phyloP scores from a whole-genome alignment of 257 asterid species.

The Rhazya stricta region DNA sequence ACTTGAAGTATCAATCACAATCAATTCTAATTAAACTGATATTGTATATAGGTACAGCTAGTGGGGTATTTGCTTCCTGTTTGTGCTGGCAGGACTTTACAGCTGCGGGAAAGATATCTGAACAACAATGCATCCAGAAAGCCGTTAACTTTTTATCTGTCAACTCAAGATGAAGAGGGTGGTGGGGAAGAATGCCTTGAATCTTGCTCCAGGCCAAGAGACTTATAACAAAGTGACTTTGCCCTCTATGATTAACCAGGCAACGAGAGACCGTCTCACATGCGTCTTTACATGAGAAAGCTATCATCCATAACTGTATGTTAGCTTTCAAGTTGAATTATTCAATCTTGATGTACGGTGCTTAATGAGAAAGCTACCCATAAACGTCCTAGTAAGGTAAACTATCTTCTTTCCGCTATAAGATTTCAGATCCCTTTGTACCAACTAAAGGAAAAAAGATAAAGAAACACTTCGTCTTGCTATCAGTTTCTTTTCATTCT shows the following conservation, averaged over 20 bases:
- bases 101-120: conserved; percentile 49
- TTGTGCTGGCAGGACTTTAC: conserved; percentile 45
- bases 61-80: conserved; percentile 74
- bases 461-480: no score
- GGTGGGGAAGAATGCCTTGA: conserved; percentile 81
- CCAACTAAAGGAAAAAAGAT: no score
- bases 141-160: conserved; percentile 47
- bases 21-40: background rate
- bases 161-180: conserved; percentile 67
- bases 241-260: conserved; percentile 20
- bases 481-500: no score
- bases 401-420: no score
- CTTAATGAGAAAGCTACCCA: no score
- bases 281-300: no score
- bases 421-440: no score
- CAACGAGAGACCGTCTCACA: conserved; percentile 65
- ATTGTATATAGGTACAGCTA: conserved; percentile 71
- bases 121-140: conserved; percentile 49
- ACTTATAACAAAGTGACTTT: conserved; percentile 15
- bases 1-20: no score
- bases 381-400: no score
- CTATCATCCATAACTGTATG: no score
- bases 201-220: conserved; percentile 78
- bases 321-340: no score
- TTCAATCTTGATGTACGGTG: no score